Evolutionary conservation across 192 early-diverging fungal species (phyloP).

Genomic region (Mortierella antarctica): DNA sequence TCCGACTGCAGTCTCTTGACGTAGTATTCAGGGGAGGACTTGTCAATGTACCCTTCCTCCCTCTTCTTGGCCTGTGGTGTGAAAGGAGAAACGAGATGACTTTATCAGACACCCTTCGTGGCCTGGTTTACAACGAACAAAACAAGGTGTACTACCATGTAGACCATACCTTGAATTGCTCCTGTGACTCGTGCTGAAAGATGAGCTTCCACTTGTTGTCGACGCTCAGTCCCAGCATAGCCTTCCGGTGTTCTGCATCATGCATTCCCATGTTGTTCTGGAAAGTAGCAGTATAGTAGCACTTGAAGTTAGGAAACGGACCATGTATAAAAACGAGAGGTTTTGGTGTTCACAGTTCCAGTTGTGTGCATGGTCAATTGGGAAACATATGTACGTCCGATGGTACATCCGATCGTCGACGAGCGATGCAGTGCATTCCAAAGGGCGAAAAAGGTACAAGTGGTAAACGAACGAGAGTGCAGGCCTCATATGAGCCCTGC

Average conservation of each 20-base stretch:
- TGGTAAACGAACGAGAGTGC: no score
- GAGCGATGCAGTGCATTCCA: no score
- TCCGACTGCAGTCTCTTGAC: constrained; percentile 60
- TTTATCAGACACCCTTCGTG: not conserved
- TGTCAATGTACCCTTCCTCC: constrained; percentile 51
- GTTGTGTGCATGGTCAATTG: not conserved
- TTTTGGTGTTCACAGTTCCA: not conserved
- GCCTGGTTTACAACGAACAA: not conserved
- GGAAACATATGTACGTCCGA: not conserved
- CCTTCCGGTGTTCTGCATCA: constrained; percentile 56
- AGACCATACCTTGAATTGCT: constrained; percentile 44
- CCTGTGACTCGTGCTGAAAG: constrained; percentile 61
- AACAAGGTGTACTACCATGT: not conserved
- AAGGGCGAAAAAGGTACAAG: no score
- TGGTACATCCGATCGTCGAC: no score
- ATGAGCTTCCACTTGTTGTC: constrained; percentile 72
- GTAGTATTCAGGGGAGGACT: constrained; percentile 65
- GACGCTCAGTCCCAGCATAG: constrained; percentile 56
- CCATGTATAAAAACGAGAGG: not conserved
- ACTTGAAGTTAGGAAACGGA: not conserved
- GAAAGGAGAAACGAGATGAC: not conserved
- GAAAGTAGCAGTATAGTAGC: not conserved
- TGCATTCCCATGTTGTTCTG: constrained; percentile 66
- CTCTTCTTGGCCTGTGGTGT: constrained; percentile 31
- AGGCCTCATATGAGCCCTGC: no score